phyloP scores from a whole-genome alignment of 1,139 yeast species.

The Kazachstania sp. region DNA sequence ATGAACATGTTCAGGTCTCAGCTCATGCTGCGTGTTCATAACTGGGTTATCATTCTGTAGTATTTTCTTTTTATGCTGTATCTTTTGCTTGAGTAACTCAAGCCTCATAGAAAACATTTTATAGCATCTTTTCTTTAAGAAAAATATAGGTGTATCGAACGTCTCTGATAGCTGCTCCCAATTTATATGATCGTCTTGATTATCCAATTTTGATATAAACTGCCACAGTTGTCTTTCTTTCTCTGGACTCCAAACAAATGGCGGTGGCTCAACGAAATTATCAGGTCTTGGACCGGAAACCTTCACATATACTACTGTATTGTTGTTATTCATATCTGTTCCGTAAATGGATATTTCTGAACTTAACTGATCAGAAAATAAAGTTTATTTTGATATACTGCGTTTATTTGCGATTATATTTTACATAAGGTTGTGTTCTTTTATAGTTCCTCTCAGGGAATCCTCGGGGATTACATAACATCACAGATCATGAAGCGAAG shows the following conservation, averaged over 20 bases:
- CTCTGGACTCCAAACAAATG: slow-evolving; percentile 35
- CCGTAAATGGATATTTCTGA: neutral
- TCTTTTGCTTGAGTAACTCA: slow-evolving; percentile 20
- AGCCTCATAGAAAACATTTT: slow-evolving; percentile 24
- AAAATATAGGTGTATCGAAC: slow-evolving; percentile 24
- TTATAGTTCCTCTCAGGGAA: neutral
- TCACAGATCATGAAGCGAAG: neutral
- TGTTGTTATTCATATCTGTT: slow-evolving; percentile 21
- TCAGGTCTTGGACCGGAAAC: slow-evolving; percentile 34
- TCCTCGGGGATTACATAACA: neutral
- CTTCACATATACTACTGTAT: slow-evolving; percentile 27
- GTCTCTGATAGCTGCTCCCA: slow-evolving; percentile 30
- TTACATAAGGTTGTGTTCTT: neutral
- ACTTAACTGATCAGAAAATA: neutral
- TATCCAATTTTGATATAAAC: slow-evolving; percentile 31
- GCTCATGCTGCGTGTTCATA: no score
- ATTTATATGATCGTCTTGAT: slow-evolving; percentile 32
- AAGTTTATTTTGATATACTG: neutral
- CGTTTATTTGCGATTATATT: neutral
- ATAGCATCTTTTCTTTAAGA: slow-evolving; percentile 25
- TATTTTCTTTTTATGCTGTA: slow-evolving; percentile 14
- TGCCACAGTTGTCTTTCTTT: slow-evolving; percentile 39
- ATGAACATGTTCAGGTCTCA: no score
- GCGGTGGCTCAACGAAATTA: slow-evolving; percentile 35
- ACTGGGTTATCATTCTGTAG: neutral